Evolutionary conservation across 805 yeast genomes (phyloP), one percentile per base, ranked within the genome.

Genomic region (Lachancea kluyveri): DNA sequence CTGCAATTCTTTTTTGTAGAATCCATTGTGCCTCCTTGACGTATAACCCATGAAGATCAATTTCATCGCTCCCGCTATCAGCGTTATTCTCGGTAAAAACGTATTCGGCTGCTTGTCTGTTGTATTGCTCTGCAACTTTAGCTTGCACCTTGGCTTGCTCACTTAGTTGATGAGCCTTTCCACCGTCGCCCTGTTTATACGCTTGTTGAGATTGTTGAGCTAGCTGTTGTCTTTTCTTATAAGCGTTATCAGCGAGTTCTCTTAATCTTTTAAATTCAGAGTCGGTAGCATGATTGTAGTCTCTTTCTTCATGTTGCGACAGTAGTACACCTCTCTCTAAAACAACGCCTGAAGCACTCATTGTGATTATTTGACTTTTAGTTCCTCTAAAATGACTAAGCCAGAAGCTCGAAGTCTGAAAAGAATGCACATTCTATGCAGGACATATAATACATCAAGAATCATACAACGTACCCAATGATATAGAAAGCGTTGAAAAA

Each of bases 31-130:
- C 96, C 60, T 90, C 98, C 53, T 78, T 80, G 12, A 90, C 94
- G 46, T 68, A 88, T 18, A 90, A 63, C 0, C 98, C 98, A 57
- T 90, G 98, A 32, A 90, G 66, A 60, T 90, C 97, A 41, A 90
- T 86, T 58, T 90, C 97, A 55, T 85, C 80, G 15, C 68, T 67
- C 19, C 72, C 77, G n/a, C 90, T 78, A 50, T 88, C 96, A 23
- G 84, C 73, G 52, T 90, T 90, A 57, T 90, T 90, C 43, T 82
- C 88, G 25, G 78, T 65, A 55, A 90, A 90, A 1, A 84, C 95
- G 50, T 79, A 87, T 54, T 79, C 85, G 1, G 96, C 96, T 4
- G 97, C 98, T 56, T 77, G 74, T 12, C 66, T 62, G 58, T 88
- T 88, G 52, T 68, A 74, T 22, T 64, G 54, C 26, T 86, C 94